phyloP scores from a whole-genome alignment of 2,329 filamentous ascomycete genomes.

The Arthrobotrys conoides region DNA sequence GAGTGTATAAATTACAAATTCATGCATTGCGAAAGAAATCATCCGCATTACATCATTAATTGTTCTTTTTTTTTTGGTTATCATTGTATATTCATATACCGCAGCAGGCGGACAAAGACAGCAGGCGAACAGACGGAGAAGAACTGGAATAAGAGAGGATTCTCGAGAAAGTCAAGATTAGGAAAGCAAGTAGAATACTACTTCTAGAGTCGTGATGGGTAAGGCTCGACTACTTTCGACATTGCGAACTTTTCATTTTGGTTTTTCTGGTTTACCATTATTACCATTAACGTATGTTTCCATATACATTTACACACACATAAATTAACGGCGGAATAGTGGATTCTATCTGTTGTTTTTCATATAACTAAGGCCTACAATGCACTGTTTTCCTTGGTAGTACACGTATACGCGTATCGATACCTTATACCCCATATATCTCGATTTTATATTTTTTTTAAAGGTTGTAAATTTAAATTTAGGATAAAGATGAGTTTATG shows the following conservation, averaged over 20 bases:
- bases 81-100: background rate
- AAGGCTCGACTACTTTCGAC: background rate
- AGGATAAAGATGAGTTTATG: no score
- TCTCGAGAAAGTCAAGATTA: no score
- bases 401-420: no score
- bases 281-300: background rate
- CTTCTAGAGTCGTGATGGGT: slow-evolving; percentile 3
- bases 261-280: background rate
- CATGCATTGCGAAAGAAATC: background rate
- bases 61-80: background rate
- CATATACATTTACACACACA: background rate
- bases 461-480: no score
- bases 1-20: slow-evolving; percentile 7
- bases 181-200: no score
- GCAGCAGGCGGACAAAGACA: background rate
- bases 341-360: background rate
- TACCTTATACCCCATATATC: no score
- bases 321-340: slow-evolving; percentile 14
- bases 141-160: no score
- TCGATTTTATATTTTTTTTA: no score
- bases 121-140: background rate
- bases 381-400: no score
- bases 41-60: background rate
- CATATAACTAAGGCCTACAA: background rate
- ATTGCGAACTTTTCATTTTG: slow-evolving; percentile 7